Conservation (phyloP, 805 yeast genomes). For the Spathaspora hagerdaliae region DNA sequence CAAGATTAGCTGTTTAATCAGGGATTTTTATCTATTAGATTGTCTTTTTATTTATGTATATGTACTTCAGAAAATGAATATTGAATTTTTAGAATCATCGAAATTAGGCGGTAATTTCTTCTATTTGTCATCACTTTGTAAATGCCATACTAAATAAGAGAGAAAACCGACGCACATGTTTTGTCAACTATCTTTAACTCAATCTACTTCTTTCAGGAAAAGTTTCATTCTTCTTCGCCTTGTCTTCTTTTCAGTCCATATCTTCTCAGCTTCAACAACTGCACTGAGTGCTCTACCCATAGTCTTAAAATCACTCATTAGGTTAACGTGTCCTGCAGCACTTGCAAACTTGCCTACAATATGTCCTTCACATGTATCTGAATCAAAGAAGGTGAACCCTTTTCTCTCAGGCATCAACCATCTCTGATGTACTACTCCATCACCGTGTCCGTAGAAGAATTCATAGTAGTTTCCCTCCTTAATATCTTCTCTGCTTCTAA, state of each 20-base stretch:
- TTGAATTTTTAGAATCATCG: no score
- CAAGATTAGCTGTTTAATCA: conserved; percentile 10
- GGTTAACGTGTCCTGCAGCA: conserved; percentile 70
- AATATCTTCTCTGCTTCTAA: conserved; percentile 58
- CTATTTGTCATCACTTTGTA: no score
- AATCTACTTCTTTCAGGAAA: not conserved
- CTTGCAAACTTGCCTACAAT: conserved; percentile 65
- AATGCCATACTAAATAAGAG: no score
- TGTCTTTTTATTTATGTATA: no score
- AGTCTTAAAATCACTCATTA: conserved; percentile 68
- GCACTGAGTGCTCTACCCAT: conserved; percentile 71
- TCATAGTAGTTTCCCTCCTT: conserved; percentile 68
- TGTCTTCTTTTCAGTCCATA: conserved; percentile 19
- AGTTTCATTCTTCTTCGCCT: not conserved
- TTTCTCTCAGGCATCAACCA: conserved; percentile 76
- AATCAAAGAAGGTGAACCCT: conserved; percentile 48
- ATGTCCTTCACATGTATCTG: conserved; percentile 36
- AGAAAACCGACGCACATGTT: no score
- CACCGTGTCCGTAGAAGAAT: conserved; percentile 85
- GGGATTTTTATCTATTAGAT: no score
- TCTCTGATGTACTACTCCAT: conserved; percentile 83
- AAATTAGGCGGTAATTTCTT: no score
- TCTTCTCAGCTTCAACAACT: conserved; percentile 54
- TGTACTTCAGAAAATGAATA: no score
- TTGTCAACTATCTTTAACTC: no score